Conservation (phyloP, 2,329 filamentous ascomycete species). For the Tolypocladium ophioglossoides region DNA sequence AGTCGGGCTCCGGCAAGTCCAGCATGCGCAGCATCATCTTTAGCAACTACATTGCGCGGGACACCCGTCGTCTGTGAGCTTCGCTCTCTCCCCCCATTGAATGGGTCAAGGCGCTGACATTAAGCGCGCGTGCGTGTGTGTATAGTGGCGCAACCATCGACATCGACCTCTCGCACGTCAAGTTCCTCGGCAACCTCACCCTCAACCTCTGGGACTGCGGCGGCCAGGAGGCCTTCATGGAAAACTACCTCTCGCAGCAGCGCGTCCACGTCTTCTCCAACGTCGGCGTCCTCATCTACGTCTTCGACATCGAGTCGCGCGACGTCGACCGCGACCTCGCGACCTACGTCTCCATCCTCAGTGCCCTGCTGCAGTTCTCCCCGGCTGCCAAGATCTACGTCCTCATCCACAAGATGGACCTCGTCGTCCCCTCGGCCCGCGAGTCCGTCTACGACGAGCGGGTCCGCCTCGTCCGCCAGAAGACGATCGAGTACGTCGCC, state of each 20-base stretch:
- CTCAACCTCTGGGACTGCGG: conserved; percentile 98
- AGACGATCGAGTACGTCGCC: conserved; percentile 48
- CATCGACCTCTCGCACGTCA: conserved; percentile 96
- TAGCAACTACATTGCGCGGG: conserved; percentile 95
- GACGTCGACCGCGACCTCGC: conserved; percentile 89
- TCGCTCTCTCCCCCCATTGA: not conserved
- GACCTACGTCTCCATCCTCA: conserved; percentile 84
- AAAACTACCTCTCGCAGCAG: conserved; percentile 94
- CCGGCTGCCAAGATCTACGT: conserved; percentile 77
- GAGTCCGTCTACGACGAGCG: conserved; percentile 78
- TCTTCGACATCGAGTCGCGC: conserved; percentile 95
- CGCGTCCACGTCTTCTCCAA: conserved; percentile 94
- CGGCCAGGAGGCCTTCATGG: conserved; percentile 97
- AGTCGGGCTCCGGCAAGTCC: conserved; percentile 93
- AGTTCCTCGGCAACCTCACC: conserved; percentile 95
- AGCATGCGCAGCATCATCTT: conserved; percentile 99
- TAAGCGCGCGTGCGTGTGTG: not conserved
- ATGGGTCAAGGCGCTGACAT: not conserved
- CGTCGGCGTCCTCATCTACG: conserved; percentile 95
- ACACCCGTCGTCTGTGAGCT: conserved; percentile 71
- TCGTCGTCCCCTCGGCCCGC: conserved; percentile 72
- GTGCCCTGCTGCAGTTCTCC: conserved; percentile 79
- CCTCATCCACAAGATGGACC: conserved; percentile 97
- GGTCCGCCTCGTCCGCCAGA: conserved; percentile 63
- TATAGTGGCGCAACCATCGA: conserved; percentile 82